phyloP scores from a whole-genome alignment of 2,329 filamentous ascomycete genomes.

The Xylaria arbuscula region DNA sequence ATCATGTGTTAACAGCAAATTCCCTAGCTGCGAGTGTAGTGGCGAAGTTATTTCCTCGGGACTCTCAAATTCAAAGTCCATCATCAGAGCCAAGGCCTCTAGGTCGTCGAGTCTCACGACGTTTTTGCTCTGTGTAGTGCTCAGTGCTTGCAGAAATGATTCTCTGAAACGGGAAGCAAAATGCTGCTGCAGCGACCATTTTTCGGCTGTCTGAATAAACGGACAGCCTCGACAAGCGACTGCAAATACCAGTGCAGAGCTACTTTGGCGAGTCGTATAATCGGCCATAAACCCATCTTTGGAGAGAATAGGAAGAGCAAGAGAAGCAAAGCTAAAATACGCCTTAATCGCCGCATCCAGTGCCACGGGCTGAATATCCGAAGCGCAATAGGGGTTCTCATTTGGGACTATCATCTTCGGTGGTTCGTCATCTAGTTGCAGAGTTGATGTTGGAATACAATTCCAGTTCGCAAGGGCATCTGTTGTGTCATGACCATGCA shows the following conservation, averaged over 20 bases:
- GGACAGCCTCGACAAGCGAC: slow-evolving; percentile 33
- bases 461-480: slow-evolving; percentile 5
- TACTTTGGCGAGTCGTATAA: slow-evolving; percentile 19
- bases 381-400: slow-evolving; percentile 20
- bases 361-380: background rate
- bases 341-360: slow-evolving; percentile 31
- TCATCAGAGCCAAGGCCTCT: slow-evolving; percentile 31
- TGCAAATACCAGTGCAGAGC: slow-evolving; percentile 30
- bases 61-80: slow-evolving; percentile 29
- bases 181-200: slow-evolving; percentile 28
- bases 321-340: slow-evolving; percentile 27
- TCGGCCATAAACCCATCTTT: slow-evolving; percentile 33
- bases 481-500: slow-evolving; percentile 14
- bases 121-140: background rate
- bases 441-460: background rate
- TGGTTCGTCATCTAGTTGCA: slow-evolving; percentile 1
- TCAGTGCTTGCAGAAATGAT: slow-evolving; percentile 27
- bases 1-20: slow-evolving; percentile 31
- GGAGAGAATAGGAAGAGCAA: slow-evolving; percentile 28
- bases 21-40: slow-evolving; percentile 26
- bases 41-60: slow-evolving; percentile 9
- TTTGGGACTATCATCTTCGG: background rate
- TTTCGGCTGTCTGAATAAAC: slow-evolving; percentile 20
- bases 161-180: slow-evolving; percentile 31
- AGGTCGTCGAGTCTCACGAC: slow-evolving; percentile 33